These are phyloP conservation scores for Trichophyton verrucosum DNA, from an alignment of 2,329 filamentous ascomycete species.

Conservation along the genomic window DNA sequence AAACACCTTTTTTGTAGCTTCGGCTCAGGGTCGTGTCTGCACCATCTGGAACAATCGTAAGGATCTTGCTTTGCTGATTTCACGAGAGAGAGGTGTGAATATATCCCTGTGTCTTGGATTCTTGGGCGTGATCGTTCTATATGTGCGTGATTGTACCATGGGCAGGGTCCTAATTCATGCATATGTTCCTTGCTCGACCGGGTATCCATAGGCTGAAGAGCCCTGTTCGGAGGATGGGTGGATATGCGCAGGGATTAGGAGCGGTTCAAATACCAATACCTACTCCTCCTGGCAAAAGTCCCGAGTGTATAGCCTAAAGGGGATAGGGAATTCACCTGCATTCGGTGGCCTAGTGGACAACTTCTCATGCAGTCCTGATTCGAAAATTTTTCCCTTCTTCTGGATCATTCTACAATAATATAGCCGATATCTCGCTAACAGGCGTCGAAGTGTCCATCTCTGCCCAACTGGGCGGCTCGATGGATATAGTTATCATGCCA, in stretches of 20 bases:
- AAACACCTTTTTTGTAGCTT: neutral
- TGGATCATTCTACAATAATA: neutral
- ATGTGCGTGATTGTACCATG: neutral
- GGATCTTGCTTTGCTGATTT: neutral
- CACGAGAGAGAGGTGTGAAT: neutral
- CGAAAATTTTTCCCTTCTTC: neutral
- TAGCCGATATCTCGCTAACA: neutral
- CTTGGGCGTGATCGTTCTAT: neutral
- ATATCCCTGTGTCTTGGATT: neutral
- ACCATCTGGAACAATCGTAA: neutral
- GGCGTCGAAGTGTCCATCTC: neutral
- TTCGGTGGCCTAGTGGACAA: neutral
- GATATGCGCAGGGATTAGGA: neutral
- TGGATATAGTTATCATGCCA: neutral
- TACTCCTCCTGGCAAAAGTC: neutral
- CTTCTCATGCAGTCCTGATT: neutral
- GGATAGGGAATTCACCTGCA: neutral
- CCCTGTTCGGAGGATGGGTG: neutral
- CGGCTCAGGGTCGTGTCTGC: neutral
- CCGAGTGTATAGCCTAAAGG: neutral
- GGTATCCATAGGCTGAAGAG: neutral
- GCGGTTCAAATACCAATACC: neutral
- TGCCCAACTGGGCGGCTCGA: neutral
- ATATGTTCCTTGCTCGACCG: neutral
- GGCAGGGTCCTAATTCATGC: neutral